These are phyloP conservation scores for Cytidiella melzeri DNA, from an alignment of 768 basidiomycete genomes.

Conservation along the genomic window DNA sequence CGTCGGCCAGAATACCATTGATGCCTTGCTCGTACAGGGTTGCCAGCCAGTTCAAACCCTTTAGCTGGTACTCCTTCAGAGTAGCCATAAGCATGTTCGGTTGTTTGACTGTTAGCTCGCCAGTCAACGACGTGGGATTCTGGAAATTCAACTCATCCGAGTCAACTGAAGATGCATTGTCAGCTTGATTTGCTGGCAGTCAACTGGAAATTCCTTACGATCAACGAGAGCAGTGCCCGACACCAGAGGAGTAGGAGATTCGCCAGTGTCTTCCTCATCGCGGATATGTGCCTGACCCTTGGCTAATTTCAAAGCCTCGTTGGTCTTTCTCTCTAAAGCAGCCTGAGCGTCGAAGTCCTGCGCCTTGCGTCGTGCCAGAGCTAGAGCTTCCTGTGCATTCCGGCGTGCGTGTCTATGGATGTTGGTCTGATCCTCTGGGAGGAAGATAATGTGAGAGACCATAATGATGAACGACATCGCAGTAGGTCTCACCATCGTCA, in stretches of 20 bases:
- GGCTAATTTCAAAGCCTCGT: slow-evolving; percentile 66
- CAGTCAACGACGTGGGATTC: slow-evolving; percentile 88
- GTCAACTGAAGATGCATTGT: slow-evolving; percentile 51
- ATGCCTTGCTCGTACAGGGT: slow-evolving; percentile 98
- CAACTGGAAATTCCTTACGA: slow-evolving; percentile 39
- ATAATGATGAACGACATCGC: not conserved
- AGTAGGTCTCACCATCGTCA: slow-evolving; percentile 64
- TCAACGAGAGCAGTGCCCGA: slow-evolving; percentile 55
- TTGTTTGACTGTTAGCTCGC: slow-evolving; percentile 80
- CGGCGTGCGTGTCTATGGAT: slow-evolving; percentile 77
- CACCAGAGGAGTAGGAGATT: slow-evolving; percentile 17
- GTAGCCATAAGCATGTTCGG: slow-evolving; percentile 96
- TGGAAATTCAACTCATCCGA: slow-evolving; percentile 99
- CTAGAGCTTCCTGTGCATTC: slow-evolving; percentile 87
- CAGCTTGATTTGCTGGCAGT: not conserved
- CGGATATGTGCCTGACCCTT: slow-evolving; percentile 43
- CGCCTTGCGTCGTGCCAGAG: slow-evolving; percentile 71
- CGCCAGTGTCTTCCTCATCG: slow-evolving; percentile 34
- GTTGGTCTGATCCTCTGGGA: slow-evolving; percentile 79
- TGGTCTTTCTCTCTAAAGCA: slow-evolving; percentile 75
- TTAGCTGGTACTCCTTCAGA: slow-evolving; percentile 96
- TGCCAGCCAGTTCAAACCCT: slow-evolving; percentile 96
- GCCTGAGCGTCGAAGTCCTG: slow-evolving; percentile 80
- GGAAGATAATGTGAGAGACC: slow-evolving; percentile 1
- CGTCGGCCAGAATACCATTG: slow-evolving; percentile 98